These are phyloP conservation scores for Erysimum cheiri DNA, from an alignment of 441 rosid species.

Conservation along the genomic window DNA sequence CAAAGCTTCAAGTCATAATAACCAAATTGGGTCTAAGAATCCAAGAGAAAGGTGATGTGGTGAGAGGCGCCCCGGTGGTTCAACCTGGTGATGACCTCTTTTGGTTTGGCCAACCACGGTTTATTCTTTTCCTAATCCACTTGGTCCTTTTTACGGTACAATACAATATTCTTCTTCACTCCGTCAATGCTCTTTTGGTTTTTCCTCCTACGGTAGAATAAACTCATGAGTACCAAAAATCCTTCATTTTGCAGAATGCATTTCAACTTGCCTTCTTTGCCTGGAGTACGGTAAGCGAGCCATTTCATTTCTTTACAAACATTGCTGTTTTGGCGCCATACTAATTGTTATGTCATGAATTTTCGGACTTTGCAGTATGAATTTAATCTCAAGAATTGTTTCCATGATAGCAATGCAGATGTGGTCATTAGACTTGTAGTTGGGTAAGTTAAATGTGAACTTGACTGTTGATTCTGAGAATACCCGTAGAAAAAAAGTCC, in stretches of 20 bases:
- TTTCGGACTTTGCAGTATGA: conserved; percentile 54
- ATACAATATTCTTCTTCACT: background rate
- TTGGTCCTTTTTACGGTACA: conserved; percentile 83
- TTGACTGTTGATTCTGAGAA: conserved; percentile 11
- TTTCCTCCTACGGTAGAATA: background rate
- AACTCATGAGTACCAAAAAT: conserved; percentile 12
- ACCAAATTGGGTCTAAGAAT: conserved; percentile 78
- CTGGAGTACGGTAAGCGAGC: conserved; percentile 73
- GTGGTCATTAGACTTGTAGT: conserved; percentile 57
- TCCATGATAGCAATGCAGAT: conserved; percentile 58
- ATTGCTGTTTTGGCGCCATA: background rate
- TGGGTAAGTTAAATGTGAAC: conserved; percentile 47
- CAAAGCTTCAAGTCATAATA: conserved; percentile 85
- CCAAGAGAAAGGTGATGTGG: conserved; percentile 89
- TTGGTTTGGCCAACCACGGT: conserved; percentile 87
- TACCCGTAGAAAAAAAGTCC: background rate
- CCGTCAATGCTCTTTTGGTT: background rate
- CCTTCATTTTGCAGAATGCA: conserved; percentile 63
- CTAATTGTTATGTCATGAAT: conserved; percentile 10
- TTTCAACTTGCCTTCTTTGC: conserved; percentile 83
- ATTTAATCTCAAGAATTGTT: conserved; percentile 68
- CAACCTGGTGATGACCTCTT: conserved; percentile 90
- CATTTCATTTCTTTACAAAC: conserved; percentile 9
- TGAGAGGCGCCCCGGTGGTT: conserved; percentile 89
- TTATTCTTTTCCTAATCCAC: conserved; percentile 84